Evolutionary conservation across 208 protist genomes (phyloP), one percentile per base, ranked within the genome.

Genomic region (Lotmaria passim): DNA sequence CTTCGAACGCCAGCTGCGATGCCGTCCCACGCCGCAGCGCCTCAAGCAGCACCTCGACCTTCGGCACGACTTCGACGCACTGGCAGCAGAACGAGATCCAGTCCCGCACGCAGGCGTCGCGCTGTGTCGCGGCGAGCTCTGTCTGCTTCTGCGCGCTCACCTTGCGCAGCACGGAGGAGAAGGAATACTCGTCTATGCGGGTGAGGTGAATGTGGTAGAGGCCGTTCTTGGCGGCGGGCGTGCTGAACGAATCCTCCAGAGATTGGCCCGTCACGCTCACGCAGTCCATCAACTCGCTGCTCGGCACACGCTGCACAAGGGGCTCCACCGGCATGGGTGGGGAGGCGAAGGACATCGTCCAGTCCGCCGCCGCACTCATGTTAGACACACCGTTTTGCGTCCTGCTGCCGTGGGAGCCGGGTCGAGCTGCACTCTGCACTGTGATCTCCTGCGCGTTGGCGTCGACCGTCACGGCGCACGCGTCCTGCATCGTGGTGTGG

Each of bases 61-160:
- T 24, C 23, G 82, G 76, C 12, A 68, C 51, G 11, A 83, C 53
- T 31, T 75, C 75, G 31, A 85, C 71, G 12, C 62, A 64, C 50
- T 74, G 69, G 48, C 75, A 81, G 31, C 75, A 73, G 21, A 85
- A 79, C 0, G 51, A 69, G 34, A 71, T 61, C 80, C 80, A 85
- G 47, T 82, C 71, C 0, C 75, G 66, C 43, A 71, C 15, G 39
- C 72, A 70, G 15, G 65, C 47, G 26, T 77, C 73, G 30, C 38
- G 12, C 64, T 75, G 69, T 0, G 61, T 34, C 2, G 34, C n/a
- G 28, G 21, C 12, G 12, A 12, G 17, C 2, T 60, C n/a, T 14
- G 30, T 12, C 14, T 60, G 59, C 31, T 31, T 10, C 43, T 63
- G 69, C 51, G 43, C 10, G 5, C 38, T 23, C 28, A 52, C 8